phyloP scores from a whole-genome alignment of 768 basidiomycete genomes.

The Termitomyces eurrhizus region DNA sequence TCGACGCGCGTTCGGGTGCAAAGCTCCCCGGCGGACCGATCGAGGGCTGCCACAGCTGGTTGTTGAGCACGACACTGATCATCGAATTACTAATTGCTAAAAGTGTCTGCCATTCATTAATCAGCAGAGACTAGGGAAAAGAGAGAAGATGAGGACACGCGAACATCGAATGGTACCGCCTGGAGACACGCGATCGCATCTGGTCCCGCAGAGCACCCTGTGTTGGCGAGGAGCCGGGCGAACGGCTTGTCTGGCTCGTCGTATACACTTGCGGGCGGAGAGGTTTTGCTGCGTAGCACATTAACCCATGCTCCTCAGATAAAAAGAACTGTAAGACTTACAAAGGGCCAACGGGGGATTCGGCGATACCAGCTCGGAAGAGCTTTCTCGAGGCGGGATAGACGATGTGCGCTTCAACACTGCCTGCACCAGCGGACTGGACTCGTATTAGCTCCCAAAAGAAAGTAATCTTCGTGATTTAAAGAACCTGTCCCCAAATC shows the following conservation, averaged over 20 bases:
- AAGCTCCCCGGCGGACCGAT: conserved; percentile 51
- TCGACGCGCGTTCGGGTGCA: conserved; percentile 40
- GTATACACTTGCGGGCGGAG: conserved; percentile 40
- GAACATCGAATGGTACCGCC: conserved; percentile 39
- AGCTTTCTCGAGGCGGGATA: conserved; percentile 34
- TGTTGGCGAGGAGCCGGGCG: conserved; percentile 38
- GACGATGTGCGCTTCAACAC: conserved; percentile 43
- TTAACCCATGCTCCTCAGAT: too few relatives aligned
- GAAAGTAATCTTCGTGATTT: too few relatives aligned
- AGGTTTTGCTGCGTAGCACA: conserved; percentile 43
- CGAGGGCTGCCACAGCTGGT: conserved; percentile 54
- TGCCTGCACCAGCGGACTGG: conserved; percentile 51
- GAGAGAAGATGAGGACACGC: not conserved
- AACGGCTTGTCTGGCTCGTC: conserved; percentile 52
- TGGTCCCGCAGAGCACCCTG: conserved; percentile 41
- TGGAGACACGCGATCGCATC: conserved; percentile 42
- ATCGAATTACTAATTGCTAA: conserved; percentile 43
- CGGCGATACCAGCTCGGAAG: conserved; percentile 51
- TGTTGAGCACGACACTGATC: conserved; percentile 41
- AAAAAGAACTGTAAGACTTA: conserved; percentile 19
- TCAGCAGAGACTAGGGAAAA: not conserved
- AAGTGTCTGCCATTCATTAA: conserved; percentile 33
- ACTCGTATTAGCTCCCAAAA: not conserved
- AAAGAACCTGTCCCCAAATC: conserved; percentile 39
- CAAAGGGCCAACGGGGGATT: conserved; percentile 54